Evolutionary conservation across 2,329 filamentous ascomycete species (phyloP).

Genomic region (Botrytis elliptica): DNA sequence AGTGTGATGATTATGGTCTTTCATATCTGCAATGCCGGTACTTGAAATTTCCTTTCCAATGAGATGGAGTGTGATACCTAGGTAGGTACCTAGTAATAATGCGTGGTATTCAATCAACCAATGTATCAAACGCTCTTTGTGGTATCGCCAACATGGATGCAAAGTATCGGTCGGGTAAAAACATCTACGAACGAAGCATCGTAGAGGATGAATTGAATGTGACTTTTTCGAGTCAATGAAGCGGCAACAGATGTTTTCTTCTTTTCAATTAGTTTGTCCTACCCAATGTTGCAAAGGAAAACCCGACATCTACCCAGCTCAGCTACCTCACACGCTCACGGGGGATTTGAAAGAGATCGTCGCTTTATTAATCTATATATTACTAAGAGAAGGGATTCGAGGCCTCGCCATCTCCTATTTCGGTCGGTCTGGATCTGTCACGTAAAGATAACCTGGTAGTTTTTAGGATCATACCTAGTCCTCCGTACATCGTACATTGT

Average conservation of each 20-base stretch:
- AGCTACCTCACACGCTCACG: background rate
- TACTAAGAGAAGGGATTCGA: background rate
- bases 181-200: background rate
- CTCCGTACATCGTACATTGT: background rate
- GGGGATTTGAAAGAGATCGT: background rate
- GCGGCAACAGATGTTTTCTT: background rate
- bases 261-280: background rate
- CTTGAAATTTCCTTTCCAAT: background rate
- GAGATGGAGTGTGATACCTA: background rate
- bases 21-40: conserved; percentile 15
- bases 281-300: background rate
- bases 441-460: background rate
- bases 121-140: background rate
- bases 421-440: background rate
- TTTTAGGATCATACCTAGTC: background rate
- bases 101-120: background rate
- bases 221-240: background rate
- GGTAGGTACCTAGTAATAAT: background rate
- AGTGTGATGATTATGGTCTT: background rate
- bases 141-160: background rate
- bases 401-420: background rate
- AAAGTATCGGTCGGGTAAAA: background rate
- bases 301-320: background rate
- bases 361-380: background rate
- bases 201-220: background rate